phyloP scores from a whole-genome alignment of 768 basidiomycete species.

The Amanita polypyramis region DNA sequence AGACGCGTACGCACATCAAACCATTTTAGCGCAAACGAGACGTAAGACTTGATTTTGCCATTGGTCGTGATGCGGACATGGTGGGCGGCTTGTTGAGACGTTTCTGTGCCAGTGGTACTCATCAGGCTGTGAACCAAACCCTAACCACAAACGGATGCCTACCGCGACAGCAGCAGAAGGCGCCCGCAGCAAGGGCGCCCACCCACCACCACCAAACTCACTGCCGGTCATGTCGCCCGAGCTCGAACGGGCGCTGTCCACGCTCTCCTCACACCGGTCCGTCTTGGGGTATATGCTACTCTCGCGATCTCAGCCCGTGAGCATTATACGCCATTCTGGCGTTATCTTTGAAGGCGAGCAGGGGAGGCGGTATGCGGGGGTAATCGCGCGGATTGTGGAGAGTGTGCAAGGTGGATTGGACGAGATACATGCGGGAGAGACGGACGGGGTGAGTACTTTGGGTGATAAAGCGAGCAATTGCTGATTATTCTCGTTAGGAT shows the following conservation, averaged over 20 bases:
- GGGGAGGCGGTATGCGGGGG: conserved; percentile 64
- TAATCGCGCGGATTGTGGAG: conserved; percentile 66
- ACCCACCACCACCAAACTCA: not conserved
- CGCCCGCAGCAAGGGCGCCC: not conserved
- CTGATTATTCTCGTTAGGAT: conserved; percentile 42
- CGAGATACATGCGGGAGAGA: conserved; percentile 46
- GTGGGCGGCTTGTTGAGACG: not conserved
- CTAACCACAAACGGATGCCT: conserved; percentile 1
- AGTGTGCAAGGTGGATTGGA: conserved; percentile 70
- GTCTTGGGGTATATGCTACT: conserved; percentile 84
- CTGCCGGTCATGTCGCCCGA: conserved; percentile 50
- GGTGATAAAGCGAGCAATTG: not conserved
- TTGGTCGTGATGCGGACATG: conserved; percentile 43
- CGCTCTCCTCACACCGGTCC: conserved; percentile 72
- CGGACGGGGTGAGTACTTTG: conserved; percentile 14
- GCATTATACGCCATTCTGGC: conserved; percentile 78
- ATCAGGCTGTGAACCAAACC: not conserved
- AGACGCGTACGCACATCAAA: conserved; percentile 38
- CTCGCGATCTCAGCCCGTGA: conserved; percentile 58
- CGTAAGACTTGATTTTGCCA: conserved; percentile 44
- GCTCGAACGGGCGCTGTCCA: conserved; percentile 67
- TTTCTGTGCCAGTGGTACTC: no score
- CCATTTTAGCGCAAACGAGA: conserved; percentile 41
- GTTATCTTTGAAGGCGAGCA: conserved; percentile 83
- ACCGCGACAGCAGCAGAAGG: not conserved